Evolutionary conservation across 2,329 filamentous ascomycete species (phyloP), one percentile per base, ranked within the genome.

Genomic region (Blumeria hordei): DNA sequence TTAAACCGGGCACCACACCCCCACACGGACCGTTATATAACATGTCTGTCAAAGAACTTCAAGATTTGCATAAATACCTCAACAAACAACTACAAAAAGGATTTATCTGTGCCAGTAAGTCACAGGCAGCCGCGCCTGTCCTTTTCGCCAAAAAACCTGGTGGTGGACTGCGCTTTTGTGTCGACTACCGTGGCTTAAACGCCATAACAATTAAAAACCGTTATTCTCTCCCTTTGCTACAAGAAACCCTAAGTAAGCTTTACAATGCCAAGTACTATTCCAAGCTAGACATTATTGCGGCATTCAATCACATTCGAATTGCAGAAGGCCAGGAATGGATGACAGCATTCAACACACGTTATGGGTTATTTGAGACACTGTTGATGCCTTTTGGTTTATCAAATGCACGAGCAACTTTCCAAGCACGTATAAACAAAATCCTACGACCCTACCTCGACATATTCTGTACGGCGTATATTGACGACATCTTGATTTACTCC

Each of bases 371-470:
- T 49, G 21, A 3, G 21, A 49, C 16, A n/a, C 35, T 32, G n/a
- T 41, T 56, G 8, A 6, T 56, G 32, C 51, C 41, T 2, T 56
- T 56, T 34, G 44, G 52, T 1, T n/a, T 56, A 14, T 33, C 34
- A 6, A 56, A 54, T 16, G 37, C 16, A 12, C 41, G 41, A 3
- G 35, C 52, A 6, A 54, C 51, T 2, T 56, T 36, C 21, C 51
- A 56, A 45, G 21, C 21, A 28, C 4, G 21, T 28, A 28, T 28
- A 28, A 28, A 28, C 21, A 28, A 28, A 28, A 28, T 28, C 21
- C 21, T 28, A 28, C 21, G 4, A 28, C 21, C 21, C 21, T 28
- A 28, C 21, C 21, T 28, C 21, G 4, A 28, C 4, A 28, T 28
- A 28, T 28, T 28, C 21, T 28, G 21, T 28, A 28, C 21, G 2